Evolutionary conservation across 2,329 filamentous ascomycete species (phyloP).

Genomic region (Xylariaceae sp.): DNA sequence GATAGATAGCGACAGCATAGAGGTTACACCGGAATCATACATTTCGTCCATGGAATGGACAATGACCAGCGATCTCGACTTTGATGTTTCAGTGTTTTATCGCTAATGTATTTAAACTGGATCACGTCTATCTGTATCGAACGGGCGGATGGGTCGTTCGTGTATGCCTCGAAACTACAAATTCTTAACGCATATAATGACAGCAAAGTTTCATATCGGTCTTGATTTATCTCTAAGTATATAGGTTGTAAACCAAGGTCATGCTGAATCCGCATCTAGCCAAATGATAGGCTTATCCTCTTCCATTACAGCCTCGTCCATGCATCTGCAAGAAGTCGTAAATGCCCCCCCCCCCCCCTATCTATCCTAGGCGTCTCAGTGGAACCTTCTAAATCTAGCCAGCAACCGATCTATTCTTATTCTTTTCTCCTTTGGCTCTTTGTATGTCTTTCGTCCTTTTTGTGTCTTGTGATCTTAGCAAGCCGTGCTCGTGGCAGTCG

Average conservation of each 20-base stretch:
- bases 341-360: background rate
- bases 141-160: background rate
- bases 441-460: no score
- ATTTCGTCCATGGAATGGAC: background rate
- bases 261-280: no score
- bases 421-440: no score
- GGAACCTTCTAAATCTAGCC: background rate
- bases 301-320: no score
- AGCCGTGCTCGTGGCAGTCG: no score
- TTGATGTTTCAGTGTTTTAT: background rate
- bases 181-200: background rate
- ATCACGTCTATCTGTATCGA: background rate
- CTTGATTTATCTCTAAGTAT: no score
- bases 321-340: no score
- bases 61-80: background rate
- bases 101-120: background rate
- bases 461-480: background rate
- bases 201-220: background rate
- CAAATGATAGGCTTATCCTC: no score
- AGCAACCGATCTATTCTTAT: background rate
- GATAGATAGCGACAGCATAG: background rate
- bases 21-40: background rate
- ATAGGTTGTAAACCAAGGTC: no score
- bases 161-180: background rate
- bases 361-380: no score